Conservation (phyloP, 768 basidiomycete species). For the Russula griseocarnosa region DNA sequence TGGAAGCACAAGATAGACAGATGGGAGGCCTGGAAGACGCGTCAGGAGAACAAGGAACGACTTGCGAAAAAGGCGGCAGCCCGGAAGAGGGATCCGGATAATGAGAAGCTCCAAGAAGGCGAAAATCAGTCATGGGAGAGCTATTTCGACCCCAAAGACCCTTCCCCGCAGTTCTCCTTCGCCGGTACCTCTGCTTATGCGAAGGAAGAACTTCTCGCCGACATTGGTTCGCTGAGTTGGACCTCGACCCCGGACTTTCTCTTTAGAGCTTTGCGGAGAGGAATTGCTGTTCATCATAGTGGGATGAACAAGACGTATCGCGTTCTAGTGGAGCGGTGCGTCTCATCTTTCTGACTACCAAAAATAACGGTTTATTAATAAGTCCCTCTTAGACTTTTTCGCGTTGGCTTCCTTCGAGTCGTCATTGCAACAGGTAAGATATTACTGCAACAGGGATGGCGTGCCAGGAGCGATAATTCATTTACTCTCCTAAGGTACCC, state of each 20-base stretch:
- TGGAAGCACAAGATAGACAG: conserved; percentile 50
- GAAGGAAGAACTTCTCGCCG: conserved; percentile 47
- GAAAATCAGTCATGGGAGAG: conserved; percentile 43
- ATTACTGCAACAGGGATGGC: too few relatives aligned
- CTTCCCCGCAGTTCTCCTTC: conserved; percentile 59
- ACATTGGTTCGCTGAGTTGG: conserved; percentile 41
- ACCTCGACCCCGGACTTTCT: conserved; percentile 41
- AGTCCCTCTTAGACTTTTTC: conserved; percentile 46
- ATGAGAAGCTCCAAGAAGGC: conserved; percentile 27
- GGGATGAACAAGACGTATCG: conserved; percentile 66
- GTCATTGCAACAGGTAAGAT: conserved; percentile 58
- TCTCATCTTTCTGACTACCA: not conserved
- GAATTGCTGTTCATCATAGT: conserved; percentile 65
- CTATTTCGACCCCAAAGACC: conserved; percentile 55
- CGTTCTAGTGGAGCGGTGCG: conserved; percentile 53
- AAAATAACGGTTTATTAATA: not conserved
- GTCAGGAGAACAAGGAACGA: conserved; percentile 48
- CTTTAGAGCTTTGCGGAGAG: conserved; percentile 48
- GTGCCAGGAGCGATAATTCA: not conserved
- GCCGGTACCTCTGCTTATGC: conserved; percentile 45
- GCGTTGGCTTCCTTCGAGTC: conserved; percentile 58
- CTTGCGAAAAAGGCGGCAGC: conserved; percentile 40
- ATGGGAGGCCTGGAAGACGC: conserved; percentile 49
- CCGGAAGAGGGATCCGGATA: conserved; percentile 37
- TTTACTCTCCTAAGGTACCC: conserved; percentile 43